Conservation (phyloP, 2,329 filamentous ascomycete genomes). For the Fusarium sp. region DNA sequence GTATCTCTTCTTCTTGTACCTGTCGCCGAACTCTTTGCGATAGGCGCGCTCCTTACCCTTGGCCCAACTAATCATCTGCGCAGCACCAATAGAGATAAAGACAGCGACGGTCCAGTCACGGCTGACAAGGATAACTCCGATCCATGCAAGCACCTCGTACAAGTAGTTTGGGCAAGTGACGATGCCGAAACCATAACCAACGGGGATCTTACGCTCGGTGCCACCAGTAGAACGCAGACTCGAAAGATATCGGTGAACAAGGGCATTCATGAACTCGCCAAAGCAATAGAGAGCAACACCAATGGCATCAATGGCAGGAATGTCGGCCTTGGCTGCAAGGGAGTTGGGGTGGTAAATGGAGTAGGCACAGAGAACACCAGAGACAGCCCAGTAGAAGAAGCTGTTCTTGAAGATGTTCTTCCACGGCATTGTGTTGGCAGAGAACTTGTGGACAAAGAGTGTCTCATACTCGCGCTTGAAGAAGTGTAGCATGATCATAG, state of each 20-base stretch:
- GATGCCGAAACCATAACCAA: slow-evolving; percentile 82
- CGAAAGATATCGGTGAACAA: slow-evolving; percentile 82
- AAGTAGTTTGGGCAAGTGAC: slow-evolving; percentile 99
- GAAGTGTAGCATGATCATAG: slow-evolving; percentile 85
- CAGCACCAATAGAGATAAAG: slow-evolving; percentile 78
- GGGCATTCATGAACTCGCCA: slow-evolving; percentile 83
- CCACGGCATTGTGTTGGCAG: slow-evolving; percentile 91
- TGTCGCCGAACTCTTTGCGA: slow-evolving; percentile 89
- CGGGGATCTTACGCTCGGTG: slow-evolving; percentile 88
- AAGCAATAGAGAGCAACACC: slow-evolving; percentile 80
- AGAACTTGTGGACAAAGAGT: slow-evolving; percentile 94
- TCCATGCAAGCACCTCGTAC: slow-evolving; percentile 90
- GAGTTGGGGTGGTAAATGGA: slow-evolving; percentile 85
- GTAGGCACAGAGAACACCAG: slow-evolving; percentile 83
- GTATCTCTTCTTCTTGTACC: slow-evolving; percentile 94
- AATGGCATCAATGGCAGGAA: slow-evolving; percentile 67
- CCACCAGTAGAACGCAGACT: slow-evolving; percentile 81
- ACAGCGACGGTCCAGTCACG: slow-evolving; percentile 81
- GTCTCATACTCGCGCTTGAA: slow-evolving; percentile 96
- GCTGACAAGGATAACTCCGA: slow-evolving; percentile 82
- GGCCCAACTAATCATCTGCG: slow-evolving; percentile 89
- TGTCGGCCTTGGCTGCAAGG: slow-evolving; percentile 67
- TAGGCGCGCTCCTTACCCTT: slow-evolving; percentile 92
- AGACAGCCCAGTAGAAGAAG: slow-evolving; percentile 90
- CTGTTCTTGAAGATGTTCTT: slow-evolving; percentile 95